phyloP scores from a whole-genome alignment of 176 grass and related monocot species.

The Oryza meyeriana region DNA sequence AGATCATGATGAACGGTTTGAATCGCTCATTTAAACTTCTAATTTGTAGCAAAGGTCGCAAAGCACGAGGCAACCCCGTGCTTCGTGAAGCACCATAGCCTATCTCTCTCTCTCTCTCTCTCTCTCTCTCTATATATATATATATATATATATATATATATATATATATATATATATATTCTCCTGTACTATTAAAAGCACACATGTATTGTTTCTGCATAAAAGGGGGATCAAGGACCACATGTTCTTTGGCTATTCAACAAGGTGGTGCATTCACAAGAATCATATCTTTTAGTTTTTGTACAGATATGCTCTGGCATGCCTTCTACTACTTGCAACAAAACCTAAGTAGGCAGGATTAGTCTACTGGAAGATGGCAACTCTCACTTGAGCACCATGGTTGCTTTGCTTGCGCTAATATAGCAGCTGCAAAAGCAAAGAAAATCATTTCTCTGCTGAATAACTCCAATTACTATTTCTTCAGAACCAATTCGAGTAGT shows the following conservation, averaged over 20 bases:
- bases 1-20: no score
- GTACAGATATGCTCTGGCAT: neutral
- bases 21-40: no score
- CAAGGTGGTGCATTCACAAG: neutral
- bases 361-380: neutral
- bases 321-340: neutral
- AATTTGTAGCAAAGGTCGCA: no score
- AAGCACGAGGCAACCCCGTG: no score
- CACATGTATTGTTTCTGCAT: neutral
- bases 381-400: neutral
- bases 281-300: neutral
- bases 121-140: no score
- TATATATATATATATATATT: no score
- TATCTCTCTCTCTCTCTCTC: no score
- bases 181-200: no score
- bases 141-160: no score
- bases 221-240: neutral
- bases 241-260: neutral
- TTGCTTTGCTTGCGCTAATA: neutral
- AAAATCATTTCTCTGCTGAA: neutral
- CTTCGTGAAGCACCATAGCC: no score
- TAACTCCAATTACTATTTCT: neutral
- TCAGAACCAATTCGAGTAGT: conserved; percentile 86
- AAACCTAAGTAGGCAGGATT: neutral
- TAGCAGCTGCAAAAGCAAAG: neutral